These are phyloP conservation scores for Dictyostelium capitatum DNA, from an alignment of 78 protist species.

Conservation along the genomic window DNA sequence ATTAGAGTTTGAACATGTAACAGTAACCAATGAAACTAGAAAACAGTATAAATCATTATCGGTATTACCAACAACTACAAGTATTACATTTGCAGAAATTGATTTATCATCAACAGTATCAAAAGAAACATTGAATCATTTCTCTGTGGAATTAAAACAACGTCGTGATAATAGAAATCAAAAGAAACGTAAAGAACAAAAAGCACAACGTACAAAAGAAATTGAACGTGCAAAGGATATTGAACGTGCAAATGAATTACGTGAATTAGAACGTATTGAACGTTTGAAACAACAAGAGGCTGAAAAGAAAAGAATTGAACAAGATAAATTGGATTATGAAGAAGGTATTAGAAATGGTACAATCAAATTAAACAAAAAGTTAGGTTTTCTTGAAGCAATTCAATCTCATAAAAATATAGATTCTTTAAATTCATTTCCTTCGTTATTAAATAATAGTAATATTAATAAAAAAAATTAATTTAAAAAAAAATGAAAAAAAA, in stretches of 20 bases:
- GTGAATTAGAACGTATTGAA: neutral
- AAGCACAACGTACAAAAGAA: conserved; percentile 29
- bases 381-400: conserved; percentile 24
- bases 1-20: conserved; percentile 24
- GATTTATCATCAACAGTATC: conserved; percentile 12
- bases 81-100: conserved; percentile 44
- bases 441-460: neutral
- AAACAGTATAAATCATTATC: conserved; percentile 17
- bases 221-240: conserved; percentile 41
- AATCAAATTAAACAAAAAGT: neutral
- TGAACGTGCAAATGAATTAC: conserved; percentile 30
- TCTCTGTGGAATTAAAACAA: conserved; percentile 5
- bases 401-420: conserved; percentile 41
- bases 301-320: conserved; percentile 25
- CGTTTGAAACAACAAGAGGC: conserved; percentile 10
- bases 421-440: conserved; percentile 10
- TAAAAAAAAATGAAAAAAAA: neutral
- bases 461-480: neutral
- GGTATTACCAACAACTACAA: conserved; percentile 27
- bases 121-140: conserved; percentile 20
- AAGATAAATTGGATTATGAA: conserved; percentile 35
- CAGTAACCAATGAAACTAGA: conserved; percentile 27
- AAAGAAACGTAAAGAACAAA: conserved; percentile 45
- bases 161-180: conserved; percentile 16
- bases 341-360: conserved; percentile 24